Evolutionary conservation across 495 filamentous ascomycete genomes (phyloP), one percentile per base, ranked within the genome.

Genomic region (Hypoxylon cercidicola): DNA sequence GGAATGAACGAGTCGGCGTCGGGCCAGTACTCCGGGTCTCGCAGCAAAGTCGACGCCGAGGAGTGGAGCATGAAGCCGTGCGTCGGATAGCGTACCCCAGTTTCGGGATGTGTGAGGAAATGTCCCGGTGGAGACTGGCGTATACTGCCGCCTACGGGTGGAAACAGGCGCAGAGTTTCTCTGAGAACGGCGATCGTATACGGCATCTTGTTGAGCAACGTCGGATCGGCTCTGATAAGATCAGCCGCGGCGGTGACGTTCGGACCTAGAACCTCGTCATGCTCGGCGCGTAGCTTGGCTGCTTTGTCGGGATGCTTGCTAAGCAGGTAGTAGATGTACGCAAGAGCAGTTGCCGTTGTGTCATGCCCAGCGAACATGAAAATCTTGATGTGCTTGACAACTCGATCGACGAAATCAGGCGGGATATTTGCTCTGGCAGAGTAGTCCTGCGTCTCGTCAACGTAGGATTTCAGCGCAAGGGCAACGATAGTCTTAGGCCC

Each of bases 141-240:
- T 8, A 75, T 66, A 21, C 64, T 70, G 9, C 64, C 72, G 5
- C 64, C 70, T 12, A 75, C 74, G 1, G 79, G 70, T 0, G 80
- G 75, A 58, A 70, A 81, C 0, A 84, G 50, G 4, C 82, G 75
- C 9, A 84, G 61, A 0, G 78, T 74, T 55, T 85, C 84, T 58
- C 81, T 83, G 57, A 86, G 77, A 0, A 84, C 74, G 1, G 81
- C 82, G 0, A 69, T 25, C 2, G 81, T 82, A 55, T 78, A 84
- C 1, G 77, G 72, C 10, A 81, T 60, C 13, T 76, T 44, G 56
- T 81, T 80, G 32, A 85, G 55, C 0, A 82, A 53, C 1, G 66
- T 43, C 0, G 82, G 79, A 8, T 78, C 60, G 0, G 60, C 52
- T 1, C 48, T 44, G 35, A 85, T 66, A 0, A 59, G 32, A 11